Base-by-base conservation (phyloP, 2,329 filamentous ascomycete genomes). In the Pseudogymnoascus sp. region DNA sequence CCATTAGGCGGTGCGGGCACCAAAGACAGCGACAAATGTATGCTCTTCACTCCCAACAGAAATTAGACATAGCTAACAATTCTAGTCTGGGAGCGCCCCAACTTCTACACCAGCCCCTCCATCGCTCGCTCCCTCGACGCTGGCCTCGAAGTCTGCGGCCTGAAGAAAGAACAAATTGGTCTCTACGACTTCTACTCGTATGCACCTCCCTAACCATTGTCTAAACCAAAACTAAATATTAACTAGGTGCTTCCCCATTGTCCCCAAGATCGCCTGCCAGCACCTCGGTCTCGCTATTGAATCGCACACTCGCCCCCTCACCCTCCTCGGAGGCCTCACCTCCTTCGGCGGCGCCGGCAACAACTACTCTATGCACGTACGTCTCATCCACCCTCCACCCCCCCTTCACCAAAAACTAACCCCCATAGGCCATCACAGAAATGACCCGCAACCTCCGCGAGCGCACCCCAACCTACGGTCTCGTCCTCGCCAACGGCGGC, bases 271-370 rank as follows among this genome's bases (percentile, higher is more conserved):
- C 0, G 86, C 86, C 1, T 84, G 81, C 29, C 72, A 81, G 2
- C 84, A 88, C 71, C 78, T 89, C 0, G 79, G 78, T 0, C 70
- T 89, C 1, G 76, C 81, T 0, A 74, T 82, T 0, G 72, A 72
- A 0, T 72, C 76, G 1, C 70, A 76, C 1, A 31, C 72, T 1
- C 86, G 83, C 65, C 79, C 82, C 0, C 78, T 88, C 19, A 87
- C 84, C 0, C 72, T 89, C 0, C 76, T 89, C 0, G 86, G 86
- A 0, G 86, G 86, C 0, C 69, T 90, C 62, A 89, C 86, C 4
- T 86, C 82, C 0, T 89, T 89, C 64, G 86, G 87, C 0, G 87
- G 86, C 0, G 86, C 87, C 5, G 86, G 86, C 0, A 89, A 89
- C 66, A 89, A 89, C 62, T 89, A 89, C 65, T 86, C 84, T 0